A percentile compares a stretch with the other conserved stretches of the same genome.
Evolutionary conservation across 106 monocot species (phyloP).

Genomic region (Alisma plantagoaquatica): DNA sequence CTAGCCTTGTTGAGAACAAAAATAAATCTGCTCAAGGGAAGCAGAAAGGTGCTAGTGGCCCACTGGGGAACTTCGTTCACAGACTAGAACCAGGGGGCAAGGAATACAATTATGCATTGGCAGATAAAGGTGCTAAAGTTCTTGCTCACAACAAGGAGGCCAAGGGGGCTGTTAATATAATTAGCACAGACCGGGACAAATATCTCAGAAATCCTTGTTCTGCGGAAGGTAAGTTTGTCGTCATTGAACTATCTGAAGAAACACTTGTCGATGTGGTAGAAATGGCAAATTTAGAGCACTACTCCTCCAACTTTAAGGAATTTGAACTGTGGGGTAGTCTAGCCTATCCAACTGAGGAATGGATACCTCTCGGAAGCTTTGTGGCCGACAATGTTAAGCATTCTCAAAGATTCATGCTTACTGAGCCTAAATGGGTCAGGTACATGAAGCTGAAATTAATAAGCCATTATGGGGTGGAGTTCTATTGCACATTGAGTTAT

Average conservation of each 20-base stretch:
- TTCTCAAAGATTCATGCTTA: conserved; percentile 33
- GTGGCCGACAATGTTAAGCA: conserved; percentile 42
- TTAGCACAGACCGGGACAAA: conserved; percentile 32
- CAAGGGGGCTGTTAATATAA: conserved; percentile 35
- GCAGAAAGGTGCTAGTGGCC: conserved; percentile 4
- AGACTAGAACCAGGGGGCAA: conserved; percentile 33
- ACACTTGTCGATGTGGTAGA: conserved; percentile 37
- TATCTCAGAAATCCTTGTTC: conserved; percentile 55
- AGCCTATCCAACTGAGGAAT: conserved; percentile 34
- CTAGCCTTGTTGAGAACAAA: conserved; percentile 15
- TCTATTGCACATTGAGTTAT: conserved; percentile 47
- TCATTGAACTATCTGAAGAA: conserved; percentile 43
- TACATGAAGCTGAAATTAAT: conserved; percentile 33
- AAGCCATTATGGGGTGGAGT: conserved; percentile 44
- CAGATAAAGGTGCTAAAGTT: conserved; percentile 44
- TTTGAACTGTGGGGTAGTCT: conserved; percentile 41
- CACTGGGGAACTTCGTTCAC: conserved; percentile 22
- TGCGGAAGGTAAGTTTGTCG: conserved; percentile 29
- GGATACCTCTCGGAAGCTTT: conserved; percentile 30
- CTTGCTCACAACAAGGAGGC: conserved; percentile 54
- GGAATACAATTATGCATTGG: conserved; percentile 42
- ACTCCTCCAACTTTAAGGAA: conserved; percentile 50
- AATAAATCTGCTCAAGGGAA: conserved; percentile 15
- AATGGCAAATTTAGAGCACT: conserved; percentile 54
- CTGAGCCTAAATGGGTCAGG: conserved; percentile 33